Conservation (phyloP, 169 alveolate species). For the Babesia bigemina region DNA sequence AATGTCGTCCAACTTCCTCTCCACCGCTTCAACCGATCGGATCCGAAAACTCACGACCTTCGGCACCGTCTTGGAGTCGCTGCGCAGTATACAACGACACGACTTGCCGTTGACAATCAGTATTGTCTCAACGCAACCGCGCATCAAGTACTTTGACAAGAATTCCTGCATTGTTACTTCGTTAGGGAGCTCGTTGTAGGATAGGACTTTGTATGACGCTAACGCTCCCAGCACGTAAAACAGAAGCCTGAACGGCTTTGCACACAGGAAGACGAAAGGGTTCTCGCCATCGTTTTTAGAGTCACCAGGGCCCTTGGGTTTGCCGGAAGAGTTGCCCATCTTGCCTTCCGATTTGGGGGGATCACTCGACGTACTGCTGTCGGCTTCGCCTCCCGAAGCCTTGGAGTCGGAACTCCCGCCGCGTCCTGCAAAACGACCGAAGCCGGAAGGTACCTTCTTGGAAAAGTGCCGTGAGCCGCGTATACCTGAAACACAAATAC, state of each 20-base stretch:
- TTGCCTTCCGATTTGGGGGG: no score
- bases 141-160: conserved; percentile 72
- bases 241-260: conserved; percentile 64
- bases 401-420: conserved; percentile 19
- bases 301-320: conserved; percentile 11
- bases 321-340: background rate
- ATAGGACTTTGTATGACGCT: conserved; percentile 62
- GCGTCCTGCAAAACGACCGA: conserved; percentile 51
- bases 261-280: conserved; percentile 22
- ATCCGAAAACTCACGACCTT: conserved; percentile 73
- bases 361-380: conserved; percentile 5
- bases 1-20: conserved; percentile 71
- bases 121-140: conserved; percentile 82
- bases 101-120: conserved; percentile 79
- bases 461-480: background rate
- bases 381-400: background rate
- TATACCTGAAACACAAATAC: background rate
- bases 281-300: conserved; percentile 22
- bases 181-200: conserved; percentile 69
- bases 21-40: conserved; percentile 80
- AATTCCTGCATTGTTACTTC: conserved; percentile 86
- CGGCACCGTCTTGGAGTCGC: conserved; percentile 39
- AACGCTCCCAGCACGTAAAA: conserved; percentile 57
- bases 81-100: conserved; percentile 66
- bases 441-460: conserved; percentile 68